Percentiles rank a stretch among this genome's conserved stretches.
phyloP scores from a whole-genome alignment of 305 asterid species.

The Rubia tinctorum region DNA sequence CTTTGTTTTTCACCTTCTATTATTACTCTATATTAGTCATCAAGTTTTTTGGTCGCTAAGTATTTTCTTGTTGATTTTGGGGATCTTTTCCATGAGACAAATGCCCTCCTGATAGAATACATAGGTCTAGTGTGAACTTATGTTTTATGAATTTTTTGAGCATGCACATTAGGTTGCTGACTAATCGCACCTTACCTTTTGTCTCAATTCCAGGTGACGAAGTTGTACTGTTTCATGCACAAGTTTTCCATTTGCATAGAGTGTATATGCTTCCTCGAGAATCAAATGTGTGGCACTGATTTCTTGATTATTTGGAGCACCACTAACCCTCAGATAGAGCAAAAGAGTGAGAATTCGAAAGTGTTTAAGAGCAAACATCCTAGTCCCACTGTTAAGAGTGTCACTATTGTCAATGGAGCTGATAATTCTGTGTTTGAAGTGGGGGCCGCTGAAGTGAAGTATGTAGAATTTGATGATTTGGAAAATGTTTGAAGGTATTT shows the following conservation, averaged over 20 bases:
- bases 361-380: conserved; percentile 34
- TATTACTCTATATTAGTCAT: too few species aligned
- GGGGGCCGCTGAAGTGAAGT: conserved; percentile 62
- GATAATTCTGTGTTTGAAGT: conserved; percentile 40
- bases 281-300: conserved; percentile 96
- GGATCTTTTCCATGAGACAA: too few species aligned
- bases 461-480: conserved; percentile 73
- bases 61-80: too few species aligned
- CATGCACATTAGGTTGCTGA: too few species aligned
- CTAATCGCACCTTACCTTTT: background rate
- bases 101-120: too few species aligned
- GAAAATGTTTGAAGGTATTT: conserved; percentile 63
- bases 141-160: background rate
- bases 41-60: too few species aligned
- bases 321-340: too few species aligned
- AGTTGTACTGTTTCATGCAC: conserved; percentile 95
- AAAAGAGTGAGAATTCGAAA: too few species aligned
- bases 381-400: conserved; percentile 30
- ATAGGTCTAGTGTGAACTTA: background rate
- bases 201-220: conserved; percentile 67
- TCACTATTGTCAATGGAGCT: conserved; percentile 28
- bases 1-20: too few species aligned
- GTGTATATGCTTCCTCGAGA: conserved; percentile 92
- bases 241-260: conserved; percentile 94
- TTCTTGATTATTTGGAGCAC: too few species aligned